These are phyloP conservation scores for Drechslerella coelobrocha DNA, from an alignment of 2,329 filamentous ascomycete genomes.

Conservation along the genomic window DNA sequence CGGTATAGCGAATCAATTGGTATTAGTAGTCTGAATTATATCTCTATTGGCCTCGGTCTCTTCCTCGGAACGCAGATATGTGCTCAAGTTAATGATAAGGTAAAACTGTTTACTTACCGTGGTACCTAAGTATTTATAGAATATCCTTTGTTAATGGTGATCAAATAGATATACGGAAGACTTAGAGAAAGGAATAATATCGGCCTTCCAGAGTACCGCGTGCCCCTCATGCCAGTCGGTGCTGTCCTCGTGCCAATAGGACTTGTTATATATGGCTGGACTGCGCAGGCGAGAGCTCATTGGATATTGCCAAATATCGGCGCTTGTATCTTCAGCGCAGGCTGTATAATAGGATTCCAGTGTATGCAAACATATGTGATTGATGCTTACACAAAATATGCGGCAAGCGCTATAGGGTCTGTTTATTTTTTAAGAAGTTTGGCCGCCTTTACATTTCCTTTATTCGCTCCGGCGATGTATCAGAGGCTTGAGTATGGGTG, in stretches of 20 bases:
- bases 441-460: slow-evolving; percentile 67
- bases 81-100: slow-evolving; percentile 57
- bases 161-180: slow-evolving; percentile 57
- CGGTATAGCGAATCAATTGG: slow-evolving; percentile 63
- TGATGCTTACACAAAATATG: slow-evolving; percentile 63
- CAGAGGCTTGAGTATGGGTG: slow-evolving; percentile 63
- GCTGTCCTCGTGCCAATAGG: slow-evolving; percentile 65
- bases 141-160: slow-evolving; percentile 46
- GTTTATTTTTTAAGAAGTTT: slow-evolving; percentile 66
- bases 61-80: slow-evolving; percentile 58
- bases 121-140: no score
- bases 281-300: slow-evolving; percentile 63
- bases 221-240: slow-evolving; percentile 66
- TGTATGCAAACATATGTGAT: slow-evolving; percentile 70
- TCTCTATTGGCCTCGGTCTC: slow-evolving; percentile 62
- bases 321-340: slow-evolving; percentile 64
- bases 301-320: slow-evolving; percentile 70
- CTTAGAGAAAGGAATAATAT: slow-evolving; percentile 56
- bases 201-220: slow-evolving; percentile 62
- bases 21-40: slow-evolving; percentile 61
- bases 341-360: slow-evolving; percentile 66
- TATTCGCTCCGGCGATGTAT: slow-evolving; percentile 65
- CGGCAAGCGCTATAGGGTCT: slow-evolving; percentile 64
- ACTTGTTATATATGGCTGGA: slow-evolving; percentile 68
- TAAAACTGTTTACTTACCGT: slow-evolving; percentile 11